A percentile compares a stretch with the other conserved stretches of the same genome.
phyloP scores from a whole-genome alignment of 208 protist species.

The Trypanosoma mega region DNA sequence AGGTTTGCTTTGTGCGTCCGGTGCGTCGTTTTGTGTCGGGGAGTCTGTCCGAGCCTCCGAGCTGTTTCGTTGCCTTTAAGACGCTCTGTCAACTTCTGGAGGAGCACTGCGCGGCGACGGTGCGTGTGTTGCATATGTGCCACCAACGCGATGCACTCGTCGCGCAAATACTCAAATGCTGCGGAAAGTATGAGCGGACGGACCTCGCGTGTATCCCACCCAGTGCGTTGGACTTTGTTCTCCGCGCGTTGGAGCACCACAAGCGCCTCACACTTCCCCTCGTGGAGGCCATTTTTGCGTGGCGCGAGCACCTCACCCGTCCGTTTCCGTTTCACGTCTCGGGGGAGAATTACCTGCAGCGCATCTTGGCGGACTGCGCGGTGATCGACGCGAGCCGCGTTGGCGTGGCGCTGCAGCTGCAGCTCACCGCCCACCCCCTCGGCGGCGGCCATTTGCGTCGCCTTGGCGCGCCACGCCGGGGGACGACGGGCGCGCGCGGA shows the following conservation, averaged over 20 bases:
- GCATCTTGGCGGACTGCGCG: slow-evolving; percentile 50
- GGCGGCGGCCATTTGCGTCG: slow-evolving; percentile 36
- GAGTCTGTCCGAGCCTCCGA: too few relatives aligned
- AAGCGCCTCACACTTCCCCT: slow-evolving; percentile 49
- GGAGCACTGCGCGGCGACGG: slow-evolving; percentile 8
- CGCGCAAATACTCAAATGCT: slow-evolving; percentile 3
- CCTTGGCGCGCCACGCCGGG: slow-evolving; percentile 35
- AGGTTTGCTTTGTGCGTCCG: slow-evolving; percentile 15
- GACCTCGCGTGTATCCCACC: too few relatives aligned
- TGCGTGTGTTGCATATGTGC: slow-evolving; percentile 22
- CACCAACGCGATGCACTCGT: slow-evolving; percentile 21
- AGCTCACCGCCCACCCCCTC: slow-evolving; percentile 47
- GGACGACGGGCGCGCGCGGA: neutral
- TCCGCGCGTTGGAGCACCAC: slow-evolving; percentile 44
- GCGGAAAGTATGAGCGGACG: slow-evolving; percentile 19
- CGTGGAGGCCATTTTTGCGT: slow-evolving; percentile 60
- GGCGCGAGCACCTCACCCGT: slow-evolving; percentile 55
- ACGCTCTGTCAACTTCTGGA: slow-evolving; percentile 17
- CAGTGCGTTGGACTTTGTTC: too few relatives aligned
- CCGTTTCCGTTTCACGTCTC: slow-evolving; percentile 57
- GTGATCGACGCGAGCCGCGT: slow-evolving; percentile 35
- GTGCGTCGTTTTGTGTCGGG: too few relatives aligned
- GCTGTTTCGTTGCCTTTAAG: neutral
- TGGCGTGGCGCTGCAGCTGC: slow-evolving; percentile 40
- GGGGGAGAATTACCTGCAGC: slow-evolving; percentile 53